phyloP scores from a whole-genome alignment of 73 alveolate species.

The Tetrahymena malaccensis region DNA sequence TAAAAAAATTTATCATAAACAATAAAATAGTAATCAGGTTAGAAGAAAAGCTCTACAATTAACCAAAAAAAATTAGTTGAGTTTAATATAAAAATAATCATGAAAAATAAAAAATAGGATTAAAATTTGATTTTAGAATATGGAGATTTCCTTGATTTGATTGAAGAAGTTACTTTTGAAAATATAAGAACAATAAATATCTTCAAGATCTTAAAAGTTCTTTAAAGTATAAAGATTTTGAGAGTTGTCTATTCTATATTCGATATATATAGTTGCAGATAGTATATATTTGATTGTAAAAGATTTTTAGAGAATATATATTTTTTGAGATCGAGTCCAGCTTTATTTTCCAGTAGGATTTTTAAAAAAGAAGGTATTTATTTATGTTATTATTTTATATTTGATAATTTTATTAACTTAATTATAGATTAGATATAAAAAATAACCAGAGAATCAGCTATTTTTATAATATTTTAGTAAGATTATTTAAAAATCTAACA shows the following conservation, averaged over 20 bases:
- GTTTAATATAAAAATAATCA: background rate
- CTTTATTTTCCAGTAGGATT: background rate
- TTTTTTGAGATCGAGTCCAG: background rate
- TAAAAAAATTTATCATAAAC: background rate
- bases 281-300: background rate
- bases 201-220: background rate
- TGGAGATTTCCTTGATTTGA: background rate
- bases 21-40: background rate
- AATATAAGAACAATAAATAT: background rate
- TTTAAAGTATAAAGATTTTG: background rate
- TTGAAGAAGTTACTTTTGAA: background rate
- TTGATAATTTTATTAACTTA: background rate
- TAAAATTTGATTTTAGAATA: background rate
- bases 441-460: background rate
- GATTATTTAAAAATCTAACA: background rate
- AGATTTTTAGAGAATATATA: background rate
- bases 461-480: background rate
- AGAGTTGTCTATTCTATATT: background rate
- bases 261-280: background rate
- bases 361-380: background rate
- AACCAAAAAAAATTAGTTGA: background rate
- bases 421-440: background rate
- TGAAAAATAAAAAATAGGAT: background rate
- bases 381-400: background rate
- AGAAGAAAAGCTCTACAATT: background rate